A percentile compares a stretch with the other conserved stretches of the same genome.
Evolutionary conservation across 1,139 yeast genomes (phyloP).

Genomic region (Scheffersomyces parashehatae): DNA sequence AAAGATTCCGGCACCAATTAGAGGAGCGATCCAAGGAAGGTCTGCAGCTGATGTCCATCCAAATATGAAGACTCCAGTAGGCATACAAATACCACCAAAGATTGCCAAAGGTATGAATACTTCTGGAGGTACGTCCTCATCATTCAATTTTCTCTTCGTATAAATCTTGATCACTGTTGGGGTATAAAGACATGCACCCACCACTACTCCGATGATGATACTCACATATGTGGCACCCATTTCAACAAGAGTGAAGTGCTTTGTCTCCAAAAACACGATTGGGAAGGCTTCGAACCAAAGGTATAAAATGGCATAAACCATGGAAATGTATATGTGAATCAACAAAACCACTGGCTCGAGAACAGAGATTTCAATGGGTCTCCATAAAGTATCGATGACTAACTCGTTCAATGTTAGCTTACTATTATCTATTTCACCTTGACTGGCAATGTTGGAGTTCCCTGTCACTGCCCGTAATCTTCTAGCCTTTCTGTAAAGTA

Average conservation of each 20-base stretch:
- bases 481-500: slow-evolving; percentile 35
- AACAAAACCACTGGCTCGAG: slow-evolving; percentile 48
- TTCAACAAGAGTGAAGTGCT: slow-evolving; percentile 49
- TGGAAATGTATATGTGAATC: slow-evolving; percentile 50
- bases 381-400: slow-evolving; percentile 46
- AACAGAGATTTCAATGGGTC: slow-evolving; percentile 45
- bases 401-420: slow-evolving; percentile 20
- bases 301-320: slow-evolving; percentile 55
- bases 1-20: slow-evolving; percentile 43
- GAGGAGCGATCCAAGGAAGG: slow-evolving; percentile 46
- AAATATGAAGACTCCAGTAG: slow-evolving; percentile 47
- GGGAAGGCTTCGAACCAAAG: slow-evolving; percentile 67
- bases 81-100: slow-evolving; percentile 42
- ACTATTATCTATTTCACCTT: slow-evolving; percentile 28
- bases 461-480: slow-evolving; percentile 38
- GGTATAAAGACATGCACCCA: slow-evolving; percentile 27
- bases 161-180: slow-evolving; percentile 21
- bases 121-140: slow-evolving; percentile 35
- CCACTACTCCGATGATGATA: slow-evolving; percentile 43
- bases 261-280: slow-evolving; percentile 45
- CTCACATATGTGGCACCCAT: slow-evolving; percentile 49
- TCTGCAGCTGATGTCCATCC: slow-evolving; percentile 49
- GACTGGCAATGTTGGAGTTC: slow-evolving; percentile 28
- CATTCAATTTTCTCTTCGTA: slow-evolving; percentile 23
- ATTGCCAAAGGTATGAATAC: slow-evolving; percentile 45